Base-by-base conservation (phyloP, 2,329 filamentous ascomycete species). In the Colletotrichum noveboracense region DNA sequence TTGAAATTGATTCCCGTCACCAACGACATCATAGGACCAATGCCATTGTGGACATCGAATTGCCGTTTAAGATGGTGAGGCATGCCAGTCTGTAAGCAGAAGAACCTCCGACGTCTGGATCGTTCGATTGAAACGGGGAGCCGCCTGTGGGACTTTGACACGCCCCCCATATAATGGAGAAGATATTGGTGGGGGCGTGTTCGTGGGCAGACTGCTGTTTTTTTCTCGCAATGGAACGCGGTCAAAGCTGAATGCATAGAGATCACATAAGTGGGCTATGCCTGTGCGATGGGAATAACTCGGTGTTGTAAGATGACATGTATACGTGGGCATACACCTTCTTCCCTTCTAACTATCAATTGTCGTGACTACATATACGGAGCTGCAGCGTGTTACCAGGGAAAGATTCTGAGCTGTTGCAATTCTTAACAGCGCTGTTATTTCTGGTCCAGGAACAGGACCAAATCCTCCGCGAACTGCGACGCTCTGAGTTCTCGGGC, bases 401-500 rank as follows among this genome's bases (percentile, higher is more conserved):
- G 10, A 4, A 3, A 21, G n/a, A 5, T 52, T 21, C 43, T 21
- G 4, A 13, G 43, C 56, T 6, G 18, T 14, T n/a, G 56, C 24
- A 6, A 58, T 38, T 32, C 34, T 71, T 26, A 36, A 32, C 9
- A 55, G 32, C 34, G 36, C 28, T 24, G 52, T 38, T 68, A 36
- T 68, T 58, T 30, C n/a, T 24, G 21, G 43, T 21, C 38, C 43
- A 62, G 24, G 24, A 1, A 32, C 24, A 67, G 62, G 61, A 72
- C 26, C 68, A 62, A 62, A 66, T 18, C 9, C 61, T 75, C 68
- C 61, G 61, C 34, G 43, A 58, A 56, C 16, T 75, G 72, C 16
- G 43, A 71, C 68, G 62, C n/a, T 75, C 60, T 66, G 62, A 75
- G 68, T 72, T 75, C 48, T 66, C 72, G 69, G 69, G 28, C 34